A percentile compares a stretch with the other conserved stretches of the same genome.
Evolutionary conservation across 495 filamentous ascomycete genomes (phyloP).

Genomic region (Podospora bellae-mahoneyi): DNA sequence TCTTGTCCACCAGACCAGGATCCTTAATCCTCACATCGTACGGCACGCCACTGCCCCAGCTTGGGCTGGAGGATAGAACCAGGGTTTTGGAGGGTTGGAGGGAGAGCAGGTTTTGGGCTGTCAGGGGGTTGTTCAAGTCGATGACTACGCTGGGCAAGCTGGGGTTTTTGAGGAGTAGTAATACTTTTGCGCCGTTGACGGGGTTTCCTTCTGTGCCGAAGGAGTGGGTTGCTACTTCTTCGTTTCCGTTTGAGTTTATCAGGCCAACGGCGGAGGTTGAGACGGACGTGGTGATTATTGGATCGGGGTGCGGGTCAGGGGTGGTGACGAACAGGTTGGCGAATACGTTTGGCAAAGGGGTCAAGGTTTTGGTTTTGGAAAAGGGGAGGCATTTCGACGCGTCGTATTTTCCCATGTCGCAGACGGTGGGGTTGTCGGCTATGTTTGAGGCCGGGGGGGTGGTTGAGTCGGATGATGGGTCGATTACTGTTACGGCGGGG

Average conservation of each 20-base stretch:
- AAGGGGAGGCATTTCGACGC: slow-evolving; percentile 47
- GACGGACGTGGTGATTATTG: slow-evolving; percentile 80
- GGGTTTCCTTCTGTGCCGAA: slow-evolving; percentile 61
- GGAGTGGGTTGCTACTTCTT: slow-evolving; percentile 56
- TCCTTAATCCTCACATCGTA: slow-evolving; percentile 66
- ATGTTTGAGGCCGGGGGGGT: slow-evolving; percentile 63
- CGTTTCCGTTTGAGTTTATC: slow-evolving; percentile 47
- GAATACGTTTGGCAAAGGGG: slow-evolving; percentile 53
- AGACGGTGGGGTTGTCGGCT: slow-evolving; percentile 60
- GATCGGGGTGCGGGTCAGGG: slow-evolving; percentile 83
- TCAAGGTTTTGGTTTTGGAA: slow-evolving; percentile 76
- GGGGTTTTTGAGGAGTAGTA: slow-evolving; percentile 58
- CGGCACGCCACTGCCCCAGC: slow-evolving; percentile 58
- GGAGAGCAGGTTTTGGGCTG: slow-evolving; percentile 53
- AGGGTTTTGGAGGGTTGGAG: slow-evolving; percentile 59
- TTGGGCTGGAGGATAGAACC: slow-evolving; percentile 58
- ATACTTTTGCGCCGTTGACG: slow-evolving; percentile 53
- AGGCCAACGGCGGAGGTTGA: slow-evolving; percentile 56
- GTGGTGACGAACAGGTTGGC: slow-evolving; percentile 79
- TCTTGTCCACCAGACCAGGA: slow-evolving; percentile 59
- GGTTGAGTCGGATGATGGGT: slow-evolving; percentile 59
- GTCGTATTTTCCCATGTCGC: slow-evolving; percentile 65
- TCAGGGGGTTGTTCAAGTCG: slow-evolving; percentile 55
- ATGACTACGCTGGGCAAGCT: slow-evolving; percentile 54
- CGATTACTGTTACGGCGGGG: slow-evolving; percentile 61